These are phyloP conservation scores for Podila epicladia DNA, from an alignment of 192 early-diverging fungal species.

Conservation along the genomic window DNA sequence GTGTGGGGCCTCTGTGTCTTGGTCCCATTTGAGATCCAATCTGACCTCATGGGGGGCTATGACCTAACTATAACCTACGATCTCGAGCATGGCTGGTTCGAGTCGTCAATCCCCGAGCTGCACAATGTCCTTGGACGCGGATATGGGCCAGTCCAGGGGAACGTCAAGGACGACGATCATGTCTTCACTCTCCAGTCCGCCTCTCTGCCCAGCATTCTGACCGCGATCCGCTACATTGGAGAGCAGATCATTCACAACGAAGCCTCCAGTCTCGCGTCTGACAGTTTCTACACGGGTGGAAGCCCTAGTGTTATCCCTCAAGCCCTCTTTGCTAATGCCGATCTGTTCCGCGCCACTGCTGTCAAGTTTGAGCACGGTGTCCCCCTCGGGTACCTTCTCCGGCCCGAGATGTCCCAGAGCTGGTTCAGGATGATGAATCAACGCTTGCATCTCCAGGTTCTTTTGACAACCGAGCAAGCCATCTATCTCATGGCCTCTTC, in stretches of 20 bases:
- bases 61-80: not conserved
- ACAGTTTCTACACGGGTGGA: constrained; percentile 27
- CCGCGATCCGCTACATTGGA: constrained; percentile 2
- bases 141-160: not conserved
- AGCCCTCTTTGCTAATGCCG: not conserved
- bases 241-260: not conserved
- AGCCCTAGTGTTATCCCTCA: constrained; percentile 12
- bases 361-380: not conserved
- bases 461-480: not conserved
- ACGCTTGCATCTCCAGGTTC: constrained; percentile 13
- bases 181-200: constrained; percentile 3
- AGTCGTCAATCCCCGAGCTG: constrained; percentile 12
- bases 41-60: not conserved
- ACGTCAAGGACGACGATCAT: constrained; percentile 3
- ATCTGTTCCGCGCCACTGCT: not conserved
- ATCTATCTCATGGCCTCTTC: not conserved
- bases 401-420: constrained; percentile 12
- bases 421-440: not conserved
- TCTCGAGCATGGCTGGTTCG: not conserved
- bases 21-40: constrained; percentile 2
- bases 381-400: constrained; percentile 14
- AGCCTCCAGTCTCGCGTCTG: not conserved
- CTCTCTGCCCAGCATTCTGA: constrained; percentile 6
- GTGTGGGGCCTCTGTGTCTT: constrained; percentile 19
- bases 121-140: not conserved